These are phyloP conservation scores for Trichoderma aggressivum DNA, from an alignment of 2,329 filamentous ascomycete species.

Conservation along the genomic window DNA sequence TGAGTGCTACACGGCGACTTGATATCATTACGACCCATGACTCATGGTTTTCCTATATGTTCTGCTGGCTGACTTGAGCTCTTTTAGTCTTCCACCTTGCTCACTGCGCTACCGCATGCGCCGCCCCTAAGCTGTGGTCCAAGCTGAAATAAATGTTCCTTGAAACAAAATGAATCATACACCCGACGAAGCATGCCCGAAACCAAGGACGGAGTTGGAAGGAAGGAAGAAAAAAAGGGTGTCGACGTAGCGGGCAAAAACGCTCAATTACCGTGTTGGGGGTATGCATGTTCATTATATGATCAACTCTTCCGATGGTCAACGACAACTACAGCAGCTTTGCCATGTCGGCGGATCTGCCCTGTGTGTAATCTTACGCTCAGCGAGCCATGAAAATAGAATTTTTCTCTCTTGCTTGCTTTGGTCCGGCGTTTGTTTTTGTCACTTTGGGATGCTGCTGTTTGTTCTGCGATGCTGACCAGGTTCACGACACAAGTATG, in stretches of 20 bases:
- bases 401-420: slow-evolving; percentile 8
- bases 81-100: slow-evolving; percentile 93
- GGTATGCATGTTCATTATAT: neutral
- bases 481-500: neutral
- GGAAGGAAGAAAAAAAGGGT: neutral
- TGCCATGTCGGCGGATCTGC: neutral
- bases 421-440: neutral
- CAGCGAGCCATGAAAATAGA: slow-evolving; percentile 18
- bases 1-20: neutral
- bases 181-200: slow-evolving; percentile 11
- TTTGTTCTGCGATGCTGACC: neutral
- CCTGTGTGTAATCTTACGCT: slow-evolving; percentile 18
- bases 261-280: neutral
- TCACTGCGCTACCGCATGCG: slow-evolving; percentile 90
- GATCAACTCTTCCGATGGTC: neutral
- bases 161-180: neutral
- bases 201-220: neutral
- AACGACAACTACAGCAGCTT: slow-evolving; percentile 13
- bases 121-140: slow-evolving; percentile 92
- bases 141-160: slow-evolving; percentile 72
- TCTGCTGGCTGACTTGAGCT: neutral
- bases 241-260: neutral
- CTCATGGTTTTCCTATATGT: no score
- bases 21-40: neutral
- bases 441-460: neutral